A percentile compares a stretch with the other conserved stretches of the same genome.
Evolutionary conservation across 257 asterid species (phyloP).

Genomic region (Ligustrum vulgare): DNA sequence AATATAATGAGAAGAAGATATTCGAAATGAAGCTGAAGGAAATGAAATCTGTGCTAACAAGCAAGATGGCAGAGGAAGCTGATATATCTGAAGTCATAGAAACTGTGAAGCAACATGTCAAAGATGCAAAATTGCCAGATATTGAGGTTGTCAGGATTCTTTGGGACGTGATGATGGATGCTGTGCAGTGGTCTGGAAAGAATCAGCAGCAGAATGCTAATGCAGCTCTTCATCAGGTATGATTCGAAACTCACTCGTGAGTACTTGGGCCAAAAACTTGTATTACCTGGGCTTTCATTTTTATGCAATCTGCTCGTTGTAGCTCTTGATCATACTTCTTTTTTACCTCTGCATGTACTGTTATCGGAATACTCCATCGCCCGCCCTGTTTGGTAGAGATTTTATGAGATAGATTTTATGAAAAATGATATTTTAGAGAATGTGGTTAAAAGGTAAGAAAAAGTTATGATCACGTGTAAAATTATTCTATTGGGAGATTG

Average conservation of each 20-base stretch:
- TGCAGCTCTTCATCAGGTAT: conserved; percentile 89
- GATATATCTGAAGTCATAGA: conserved; percentile 84
- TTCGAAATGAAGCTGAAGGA: conserved; percentile 88
- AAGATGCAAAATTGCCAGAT: conserved; percentile 89
- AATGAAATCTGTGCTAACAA: conserved; percentile 78
- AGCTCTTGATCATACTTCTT: not conserved
- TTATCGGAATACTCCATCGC: not conserved
- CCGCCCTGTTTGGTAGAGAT: no score
- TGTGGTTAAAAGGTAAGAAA: no score
- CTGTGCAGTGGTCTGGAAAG: conserved; percentile 97
- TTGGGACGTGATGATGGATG: conserved; percentile 98
- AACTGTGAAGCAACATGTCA: conserved; percentile 87
- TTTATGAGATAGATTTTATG: no score
- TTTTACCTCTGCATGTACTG: not conserved
- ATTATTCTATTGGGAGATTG: no score
- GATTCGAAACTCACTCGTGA: not conserved
- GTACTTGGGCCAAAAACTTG: not conserved
- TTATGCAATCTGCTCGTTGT: not conserved
- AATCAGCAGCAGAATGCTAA: conserved; percentile 97
- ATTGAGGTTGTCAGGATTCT: conserved; percentile 79
- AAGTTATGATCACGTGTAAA: no score
- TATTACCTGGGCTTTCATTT: not conserved
- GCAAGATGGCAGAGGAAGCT: conserved; percentile 77
- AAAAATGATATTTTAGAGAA: no score
- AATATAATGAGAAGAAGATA: conserved; percentile 77